A percentile compares a stretch with the other conserved stretches of the same genome.
These are phyloP conservation scores for Saussurea involucrata DNA, from an alignment of 129 eudicot species.

Conservation along the genomic window DNA sequence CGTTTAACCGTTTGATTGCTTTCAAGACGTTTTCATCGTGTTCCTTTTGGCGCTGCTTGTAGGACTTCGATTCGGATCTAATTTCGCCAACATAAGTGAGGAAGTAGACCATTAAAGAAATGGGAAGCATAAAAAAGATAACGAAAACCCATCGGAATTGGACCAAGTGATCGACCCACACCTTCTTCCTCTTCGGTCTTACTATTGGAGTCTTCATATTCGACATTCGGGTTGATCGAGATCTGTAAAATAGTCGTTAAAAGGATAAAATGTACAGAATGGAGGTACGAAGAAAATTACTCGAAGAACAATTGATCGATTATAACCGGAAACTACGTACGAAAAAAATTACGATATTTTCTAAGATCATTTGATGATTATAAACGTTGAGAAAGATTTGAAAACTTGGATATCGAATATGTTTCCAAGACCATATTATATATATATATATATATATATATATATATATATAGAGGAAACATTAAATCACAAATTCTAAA, in stretches of 20 bases:
- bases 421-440: neutral
- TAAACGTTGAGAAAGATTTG: neutral
- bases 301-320: neutral
- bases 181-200: constrained; percentile 77
- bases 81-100: constrained; percentile 60
- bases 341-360: neutral
- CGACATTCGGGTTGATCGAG: constrained; percentile 37
- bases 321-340: neutral
- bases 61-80: constrained; percentile 52
- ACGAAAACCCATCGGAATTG: constrained; percentile 72
- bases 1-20: constrained; percentile 55
- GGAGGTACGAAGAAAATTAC: neutral
- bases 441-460: too few relatives aligned
- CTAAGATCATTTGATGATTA: neutral
- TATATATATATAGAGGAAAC: too few relatives aligned
- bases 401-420: neutral
- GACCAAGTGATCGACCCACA: constrained; percentile 69
- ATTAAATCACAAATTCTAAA: too few relatives aligned
- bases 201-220: constrained; percentile 45
- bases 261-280: neutral
- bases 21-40: constrained; percentile 70
- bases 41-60: constrained; percentile 54
- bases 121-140: constrained; percentile 68
- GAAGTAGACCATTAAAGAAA: constrained; percentile 57
- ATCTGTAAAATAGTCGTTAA: neutral